Evolutionary conservation across 768 basidiomycete species (phyloP), one percentile per base, ranked within the genome.

Genomic region (Tulasnella sp.): DNA sequence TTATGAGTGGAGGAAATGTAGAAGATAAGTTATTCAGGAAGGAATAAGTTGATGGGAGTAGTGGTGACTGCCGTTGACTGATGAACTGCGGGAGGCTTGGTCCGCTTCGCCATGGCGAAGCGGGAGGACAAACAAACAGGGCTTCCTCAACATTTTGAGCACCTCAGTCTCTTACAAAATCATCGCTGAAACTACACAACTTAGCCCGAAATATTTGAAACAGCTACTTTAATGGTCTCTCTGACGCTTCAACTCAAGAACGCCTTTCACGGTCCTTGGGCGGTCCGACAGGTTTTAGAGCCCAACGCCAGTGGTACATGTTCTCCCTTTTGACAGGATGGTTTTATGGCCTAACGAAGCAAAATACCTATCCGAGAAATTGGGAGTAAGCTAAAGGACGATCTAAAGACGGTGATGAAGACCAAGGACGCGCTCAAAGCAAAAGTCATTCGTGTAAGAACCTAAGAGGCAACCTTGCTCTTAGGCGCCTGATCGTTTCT

Each of bases 331-430:
- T n/a, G 31, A n/a, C 25, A 40, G 19, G 8, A 25, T 8, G 12
- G 36, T 74, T 36, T 5, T 29, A 14, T 19, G 22, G 9, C 22
- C 25, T 40, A 37, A 58, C 37, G 17, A 36, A 14, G 17, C 15
- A 17, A 12, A 11, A 15, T 15, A 25, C 37, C 25, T 29, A 31
- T 15, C 2, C 29, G 64, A 25, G 49, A 37, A 29, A 68, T 78
- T 15, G 70, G 77, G 22, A 71, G 22, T 25, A 49, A 45, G 31
- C 77, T 78, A 0, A 78, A 77, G 67, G 68, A 37, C 42, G 76
- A 78, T 36, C 49, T 78, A 4, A 78, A 77, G 49, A 78, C 68
- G 4, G 78, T 77, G n/a, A 78, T 78, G 78, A 78, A 78, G 52
- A 68, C 78, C 31, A 78, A 69, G 40, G 71, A 78, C 52, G 36